Evolutionary conservation across 1,139 yeast genomes (phyloP), one percentile per base, ranked within the genome.

Genomic region (Saccharomyces hybrid): DNA sequence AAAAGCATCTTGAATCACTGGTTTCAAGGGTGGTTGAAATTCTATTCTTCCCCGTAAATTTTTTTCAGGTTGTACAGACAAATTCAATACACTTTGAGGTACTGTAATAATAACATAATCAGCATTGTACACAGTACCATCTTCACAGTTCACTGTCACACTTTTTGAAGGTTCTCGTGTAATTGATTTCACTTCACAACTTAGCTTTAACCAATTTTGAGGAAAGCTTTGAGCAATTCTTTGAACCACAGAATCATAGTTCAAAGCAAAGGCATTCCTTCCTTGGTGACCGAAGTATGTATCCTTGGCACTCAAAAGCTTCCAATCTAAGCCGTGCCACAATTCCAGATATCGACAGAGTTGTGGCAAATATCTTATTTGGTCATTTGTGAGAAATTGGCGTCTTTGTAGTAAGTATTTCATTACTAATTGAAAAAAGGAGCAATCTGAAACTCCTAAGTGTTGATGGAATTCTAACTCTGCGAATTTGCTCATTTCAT

Each of bases 281-380:
- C 96, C 96, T 56, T 81, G 82, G 62, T 83, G 85, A 55, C 81
- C 88, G 68, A 83, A 77, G 13, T 78, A 70, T 0, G 88, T 77
- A 62, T 80, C 84, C 62, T 83, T 84, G 4, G 86, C 84, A 64
- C 95, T 85, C 61, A 85, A 76, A 34, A 70, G 65, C 46, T 79
- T 80, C 82, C 89, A 82, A 27, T 84, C 76, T 28, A 84, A 73
- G 0, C 95, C 96, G 65, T 82, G 87, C 93, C 95, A 88, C 41
- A 85, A 71, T 66, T 89, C 96, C 55, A 81, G 66, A 56, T 76
- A 76, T 59, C 95, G 71, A 41, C 80, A 69, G 57, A 78, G 66
- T 57, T 81, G 80, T 2, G 80, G 77, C 20, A 83, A 76, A 57
- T 76, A 74, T 42, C 67, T 65, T 31, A 74, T 74, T 64, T 87